Evolutionary conservation across 768 basidiomycete genomes (phyloP).

Genomic region (Naganishia vishniacii): DNA sequence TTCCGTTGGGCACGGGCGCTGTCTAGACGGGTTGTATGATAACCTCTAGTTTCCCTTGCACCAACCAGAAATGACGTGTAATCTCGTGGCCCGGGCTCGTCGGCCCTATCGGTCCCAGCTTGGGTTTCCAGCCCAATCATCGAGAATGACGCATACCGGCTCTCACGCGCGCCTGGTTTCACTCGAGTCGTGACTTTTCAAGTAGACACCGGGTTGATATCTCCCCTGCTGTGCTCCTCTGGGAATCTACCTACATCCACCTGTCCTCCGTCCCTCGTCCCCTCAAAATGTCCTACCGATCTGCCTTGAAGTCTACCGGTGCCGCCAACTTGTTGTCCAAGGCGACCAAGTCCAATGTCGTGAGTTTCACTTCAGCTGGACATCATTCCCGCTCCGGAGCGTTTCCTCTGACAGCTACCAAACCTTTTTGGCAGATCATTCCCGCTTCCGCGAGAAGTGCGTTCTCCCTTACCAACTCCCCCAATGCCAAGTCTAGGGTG

Average conservation of each 20-base stretch:
- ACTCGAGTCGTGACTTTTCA: conserved; percentile 13
- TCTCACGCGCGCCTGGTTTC: not conserved
- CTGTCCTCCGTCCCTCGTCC: conserved; percentile 4
- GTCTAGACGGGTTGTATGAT: too few species aligned
- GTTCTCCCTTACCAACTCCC: conserved; percentile 14
- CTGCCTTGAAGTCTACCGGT: conserved; percentile 27
- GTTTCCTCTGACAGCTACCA: too few species aligned
- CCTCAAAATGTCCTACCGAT: conserved; percentile 30
- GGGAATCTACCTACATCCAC: not conserved
- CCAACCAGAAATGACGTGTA: conserved; percentile 22
- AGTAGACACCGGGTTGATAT: not conserved
- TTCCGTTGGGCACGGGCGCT: too few species aligned
- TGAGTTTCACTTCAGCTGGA: conserved; percentile 5
- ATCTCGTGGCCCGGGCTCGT: not conserved
- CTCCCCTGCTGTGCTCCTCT: not conserved
- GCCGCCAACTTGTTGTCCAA: conserved; percentile 23
- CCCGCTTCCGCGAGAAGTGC: conserved; percentile 19
- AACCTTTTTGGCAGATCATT: not conserved
- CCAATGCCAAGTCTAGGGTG: conserved; percentile 20
- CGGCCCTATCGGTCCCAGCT: conserved; percentile 15
- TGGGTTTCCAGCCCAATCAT: conserved; percentile 9
- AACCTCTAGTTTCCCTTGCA: too few species aligned
- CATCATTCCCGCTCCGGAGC: too few species aligned
- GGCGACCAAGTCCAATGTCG: conserved; percentile 23
- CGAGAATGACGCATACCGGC: conserved; percentile 19